Evolutionary conservation across 495 filamentous ascomycete genomes (phyloP).

Genomic region (Choiromyces venosus): DNA sequence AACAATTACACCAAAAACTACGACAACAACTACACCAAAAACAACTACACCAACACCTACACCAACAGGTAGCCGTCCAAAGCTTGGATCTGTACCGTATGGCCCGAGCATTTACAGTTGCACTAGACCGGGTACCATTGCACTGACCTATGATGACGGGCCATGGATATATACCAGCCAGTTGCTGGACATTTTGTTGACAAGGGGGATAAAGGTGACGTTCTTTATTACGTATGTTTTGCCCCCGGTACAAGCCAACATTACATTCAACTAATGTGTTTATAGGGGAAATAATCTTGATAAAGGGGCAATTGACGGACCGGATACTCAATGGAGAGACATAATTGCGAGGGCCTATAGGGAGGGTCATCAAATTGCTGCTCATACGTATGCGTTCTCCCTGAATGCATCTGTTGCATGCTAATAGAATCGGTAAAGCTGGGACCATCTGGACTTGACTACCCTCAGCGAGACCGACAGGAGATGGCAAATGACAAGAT

Average conservation of each 20-base stretch:
- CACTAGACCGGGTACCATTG: slow-evolving; percentile 10
- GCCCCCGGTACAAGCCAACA: neutral
- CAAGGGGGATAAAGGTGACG: slow-evolving; percentile 57
- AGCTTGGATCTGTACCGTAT: slow-evolving; percentile 24
- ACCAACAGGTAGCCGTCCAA: neutral
- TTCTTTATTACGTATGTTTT: slow-evolving; percentile 56
- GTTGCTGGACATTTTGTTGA: slow-evolving; percentile 58
- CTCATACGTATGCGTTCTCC: slow-evolving; percentile 50
- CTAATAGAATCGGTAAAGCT: slow-evolving; percentile 31
- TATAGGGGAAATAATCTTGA: slow-evolving; percentile 59
- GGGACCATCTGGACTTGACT: slow-evolving; percentile 61
- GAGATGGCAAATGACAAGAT: slow-evolving; percentile 56
- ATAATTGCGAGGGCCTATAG: slow-evolving; percentile 55
- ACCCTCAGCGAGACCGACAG: slow-evolving; percentile 49
- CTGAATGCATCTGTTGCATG: neutral
- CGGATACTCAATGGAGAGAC: slow-evolving; percentile 45
- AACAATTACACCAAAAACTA: neutral
- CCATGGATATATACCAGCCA: slow-evolving; percentile 60
- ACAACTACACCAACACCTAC: neutral
- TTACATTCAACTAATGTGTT: neutral
- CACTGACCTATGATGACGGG: slow-evolving; percentile 66
- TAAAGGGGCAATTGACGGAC: slow-evolving; percentile 55
- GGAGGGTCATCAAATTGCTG: slow-evolving; percentile 65
- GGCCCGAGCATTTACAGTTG: slow-evolving; percentile 24
- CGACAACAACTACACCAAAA: neutral